These are phyloP conservation scores for Dendrobium huoshanense DNA, from an alignment of 106 monocot species.

Conservation along the genomic window DNA sequence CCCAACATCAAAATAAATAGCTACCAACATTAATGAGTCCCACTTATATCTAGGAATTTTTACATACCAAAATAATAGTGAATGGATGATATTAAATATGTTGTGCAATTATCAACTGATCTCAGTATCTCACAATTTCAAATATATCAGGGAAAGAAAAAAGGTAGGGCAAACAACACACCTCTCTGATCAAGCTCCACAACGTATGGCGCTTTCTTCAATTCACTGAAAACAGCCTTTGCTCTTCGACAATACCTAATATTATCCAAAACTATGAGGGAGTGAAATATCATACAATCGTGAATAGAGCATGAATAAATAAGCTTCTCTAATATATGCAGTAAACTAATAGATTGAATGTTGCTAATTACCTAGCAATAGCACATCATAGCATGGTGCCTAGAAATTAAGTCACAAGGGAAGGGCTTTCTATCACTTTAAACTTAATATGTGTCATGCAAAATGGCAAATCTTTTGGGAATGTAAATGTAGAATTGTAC, in stretches of 20 bases:
- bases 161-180: background rate
- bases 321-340: background rate
- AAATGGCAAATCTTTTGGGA: background rate
- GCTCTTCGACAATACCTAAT: constrained; percentile 21
- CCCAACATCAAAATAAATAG: no score
- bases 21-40: background rate
- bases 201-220: constrained; percentile 21
- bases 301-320: background rate
- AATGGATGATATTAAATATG: background rate
- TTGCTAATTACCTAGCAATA: background rate
- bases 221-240: constrained; percentile 21
- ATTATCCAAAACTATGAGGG: background rate
- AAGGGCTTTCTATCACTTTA: background rate
- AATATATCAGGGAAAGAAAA: background rate
- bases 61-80: background rate
- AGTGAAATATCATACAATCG: background rate
- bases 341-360: background rate
- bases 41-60: background rate
- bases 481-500: background rate
- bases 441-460: background rate
- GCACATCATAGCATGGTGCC: background rate
- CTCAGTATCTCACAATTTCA: background rate
- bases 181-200: constrained; percentile 28
- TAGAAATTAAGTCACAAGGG: background rate
- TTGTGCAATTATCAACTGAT: background rate